phyloP scores from a whole-genome alignment of 1,139 yeast species.

The Debaryomyces nepalensis region DNA sequence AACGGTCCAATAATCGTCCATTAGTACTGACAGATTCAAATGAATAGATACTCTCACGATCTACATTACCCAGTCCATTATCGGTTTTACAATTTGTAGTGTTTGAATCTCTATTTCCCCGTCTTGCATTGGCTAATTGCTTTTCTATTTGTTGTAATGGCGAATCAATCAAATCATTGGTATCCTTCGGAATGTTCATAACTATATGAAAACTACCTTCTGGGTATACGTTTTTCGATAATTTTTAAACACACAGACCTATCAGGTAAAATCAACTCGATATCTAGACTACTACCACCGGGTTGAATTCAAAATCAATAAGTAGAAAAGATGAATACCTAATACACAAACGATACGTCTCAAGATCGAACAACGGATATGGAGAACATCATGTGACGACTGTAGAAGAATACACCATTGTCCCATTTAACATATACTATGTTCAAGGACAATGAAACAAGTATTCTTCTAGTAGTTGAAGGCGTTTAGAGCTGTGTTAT shows the following conservation, averaged over 20 bases:
- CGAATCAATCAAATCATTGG: slow-evolving; percentile 20
- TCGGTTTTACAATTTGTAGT: slow-evolving; percentile 9
- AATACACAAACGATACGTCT: neutral
- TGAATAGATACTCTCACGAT: slow-evolving; percentile 43
- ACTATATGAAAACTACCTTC: neutral
- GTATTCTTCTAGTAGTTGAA: no score
- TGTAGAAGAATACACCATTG: neutral
- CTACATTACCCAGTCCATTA: slow-evolving; percentile 16
- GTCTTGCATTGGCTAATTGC: slow-evolving; percentile 17
- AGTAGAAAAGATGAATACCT: no score
- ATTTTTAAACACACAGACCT: neutral
- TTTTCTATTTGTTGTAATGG: slow-evolving; percentile 29
- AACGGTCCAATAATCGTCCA: slow-evolving; percentile 47
- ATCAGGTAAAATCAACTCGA: neutral
- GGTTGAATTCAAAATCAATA: no score
- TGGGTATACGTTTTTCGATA: neutral
- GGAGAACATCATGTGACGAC: neutral
- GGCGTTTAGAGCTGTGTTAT: no score
- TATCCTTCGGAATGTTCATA: slow-evolving; percentile 10
- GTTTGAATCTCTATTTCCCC: slow-evolving; percentile 15
- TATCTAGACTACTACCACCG: no score
- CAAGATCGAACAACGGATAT: neutral
- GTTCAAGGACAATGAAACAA: neutral
- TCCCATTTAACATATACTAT: no score
- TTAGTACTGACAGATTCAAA: slow-evolving; percentile 52